Evolutionary conservation across 2,329 filamentous ascomycete genomes (phyloP).

Genomic region (Aspergillus calidoustus): DNA sequence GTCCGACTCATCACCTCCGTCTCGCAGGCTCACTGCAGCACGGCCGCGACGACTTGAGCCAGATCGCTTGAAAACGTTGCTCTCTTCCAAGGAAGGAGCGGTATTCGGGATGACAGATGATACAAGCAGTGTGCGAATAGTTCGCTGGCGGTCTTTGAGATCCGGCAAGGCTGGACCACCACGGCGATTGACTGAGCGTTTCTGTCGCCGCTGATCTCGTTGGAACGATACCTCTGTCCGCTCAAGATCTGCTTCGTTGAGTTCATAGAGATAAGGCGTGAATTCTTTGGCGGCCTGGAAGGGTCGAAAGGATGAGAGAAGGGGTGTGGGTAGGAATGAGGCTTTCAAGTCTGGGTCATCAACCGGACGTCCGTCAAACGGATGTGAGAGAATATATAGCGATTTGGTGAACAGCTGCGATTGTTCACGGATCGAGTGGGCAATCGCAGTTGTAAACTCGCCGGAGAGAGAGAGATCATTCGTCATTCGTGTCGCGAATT

Average conservation of each 20-base stretch:
- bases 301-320: conserved; percentile 82
- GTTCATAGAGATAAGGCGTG: conserved; percentile 89
- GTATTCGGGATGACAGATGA: conserved; percentile 91
- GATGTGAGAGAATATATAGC: conserved; percentile 88
- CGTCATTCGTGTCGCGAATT: conserved; percentile 89
- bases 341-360: conserved; percentile 88
- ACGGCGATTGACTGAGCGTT: conserved; percentile 90
- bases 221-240: conserved; percentile 91
- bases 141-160: conserved; percentile 90
- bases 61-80: conserved; percentile 81
- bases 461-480: conserved; percentile 87
- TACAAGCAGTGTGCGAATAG: conserved; percentile 88
- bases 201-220: conserved; percentile 90
- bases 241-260: conserved; percentile 88
- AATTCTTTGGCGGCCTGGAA: conserved; percentile 94
- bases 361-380: conserved; percentile 90
- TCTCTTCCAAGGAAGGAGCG: conserved; percentile 78
- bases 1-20: conserved; percentile 75
- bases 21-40: conserved; percentile 59
- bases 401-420: conserved; percentile 92
- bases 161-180: conserved; percentile 94
- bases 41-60: conserved; percentile 66
- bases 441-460: conserved; percentile 96
- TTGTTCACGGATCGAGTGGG: conserved; percentile 96
- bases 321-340: conserved; percentile 82